Evolutionary conservation across 768 basidiomycete species (phyloP), one percentile per base, ranked within the genome.

Genomic region (Holtermannia corniformis): DNA sequence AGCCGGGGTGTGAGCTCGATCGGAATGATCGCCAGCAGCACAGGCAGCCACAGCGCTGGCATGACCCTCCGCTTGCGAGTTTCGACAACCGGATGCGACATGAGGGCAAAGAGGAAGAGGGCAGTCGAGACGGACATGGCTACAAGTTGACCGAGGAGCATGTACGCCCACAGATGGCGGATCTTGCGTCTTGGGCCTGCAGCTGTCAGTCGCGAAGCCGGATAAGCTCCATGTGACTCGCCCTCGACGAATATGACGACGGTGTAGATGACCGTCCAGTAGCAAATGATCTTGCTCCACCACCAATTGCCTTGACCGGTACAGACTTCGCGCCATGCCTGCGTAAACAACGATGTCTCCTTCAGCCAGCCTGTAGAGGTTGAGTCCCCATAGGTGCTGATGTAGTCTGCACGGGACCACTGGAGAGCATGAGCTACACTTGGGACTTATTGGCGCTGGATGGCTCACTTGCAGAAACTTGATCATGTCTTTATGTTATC

Each of bases 61-160:
- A 16, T 26, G 41, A 23, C 49, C 56, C 41, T 43, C 50, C 4
- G 7, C 26, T 32, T 16, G 13, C 13, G 25, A 26, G 20, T n/a
- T 23, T 23, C 45, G 47, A 27, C 44, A n/a, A 52, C 51, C 20
- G 63, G 59, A 10, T 73, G 57, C n/a, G 74, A 62, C 0, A 75
- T 72, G 11, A 82, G 50, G 10, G 81, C 78, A 4, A 80, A 67
- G 59, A 79, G 79, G 71, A 84, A 85, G 19, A 86, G 74, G 50
- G 80, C 79, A 0, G 79, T 78, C 5, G 82, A 80, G 32, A 84
- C 80, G 11, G 80, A 80, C 44, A 85, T 80, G 26, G 84, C 82
- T 50, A 86, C 82, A 20, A 85, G 59, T 67, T 85, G 83, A 4
- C 83, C 84, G 7, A 86, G 75, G 28, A 85, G 72, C 81, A 85